Evolutionary conservation across 208 protist genomes (phyloP), one percentile per base, ranked within the genome.

Genomic region (Acanthamoeba triangularis): DNA sequence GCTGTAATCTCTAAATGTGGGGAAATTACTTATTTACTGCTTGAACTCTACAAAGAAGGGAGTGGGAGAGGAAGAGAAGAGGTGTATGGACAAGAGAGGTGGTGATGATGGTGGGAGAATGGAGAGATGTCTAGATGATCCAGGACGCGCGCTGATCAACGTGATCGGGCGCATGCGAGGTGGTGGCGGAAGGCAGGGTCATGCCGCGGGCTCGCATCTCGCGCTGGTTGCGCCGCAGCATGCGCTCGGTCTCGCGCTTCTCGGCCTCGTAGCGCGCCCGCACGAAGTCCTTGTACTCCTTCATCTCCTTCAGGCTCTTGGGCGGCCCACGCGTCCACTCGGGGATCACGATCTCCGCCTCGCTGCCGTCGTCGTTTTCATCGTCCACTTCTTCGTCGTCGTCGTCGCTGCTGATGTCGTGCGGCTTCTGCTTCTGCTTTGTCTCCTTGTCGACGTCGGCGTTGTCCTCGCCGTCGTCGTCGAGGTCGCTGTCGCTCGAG

Each of bases 271-370:
- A 76, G 67, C 67, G 67, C 67, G 33, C 28, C 1, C 67, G 67
- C 11, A 76, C 67, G n/a, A 76, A 76, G 23, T 76, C 67, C 67
- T 76, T 76, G 67, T 76, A 76, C 67, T 76, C 67, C 25, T 13
- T 25, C 67, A 76, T 76, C 67, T 76, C 67, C 33, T 76, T 7
- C 67, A 76, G 67, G 67, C 67, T 76, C 33, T n/a, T 30, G 33
- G 67, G 67, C 16, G 67, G 67, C 1, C 67, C 67, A 5, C 67
- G 67, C 30, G 16, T 76, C 67, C 67, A 76, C 67, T 76, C 30
- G 28, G 67, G 67, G 14, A 76, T 76, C 30, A n/a, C n/a, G 25
- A 35, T 13, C 67, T 30, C 30, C 14, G 16, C 67, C 67, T 76
- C 67, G 13, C n/a, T n/a, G 20, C 41, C 67, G 1, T 76, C 33